These are phyloP conservation scores for Pugionium cornutum DNA, from an alignment of 345 rosid species.

Conservation along the genomic window DNA sequence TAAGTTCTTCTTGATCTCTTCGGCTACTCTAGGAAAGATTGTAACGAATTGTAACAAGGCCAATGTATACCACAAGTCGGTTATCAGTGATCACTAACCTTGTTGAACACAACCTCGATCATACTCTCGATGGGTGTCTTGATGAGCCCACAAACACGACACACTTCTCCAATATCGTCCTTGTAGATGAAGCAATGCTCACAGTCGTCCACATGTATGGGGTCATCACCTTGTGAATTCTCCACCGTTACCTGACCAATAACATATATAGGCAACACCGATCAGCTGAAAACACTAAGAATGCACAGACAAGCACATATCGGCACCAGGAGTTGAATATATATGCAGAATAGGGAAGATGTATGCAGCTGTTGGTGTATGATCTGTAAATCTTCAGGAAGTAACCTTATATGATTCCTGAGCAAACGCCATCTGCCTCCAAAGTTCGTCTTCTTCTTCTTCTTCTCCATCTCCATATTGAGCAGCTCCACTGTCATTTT, in stretches of 20 bases:
- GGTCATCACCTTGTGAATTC: constrained; percentile 44
- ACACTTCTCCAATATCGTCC: constrained; percentile 90
- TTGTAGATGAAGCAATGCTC: constrained; percentile 77
- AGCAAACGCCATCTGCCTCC: constrained; percentile 77
- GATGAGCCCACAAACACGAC: constrained; percentile 85
- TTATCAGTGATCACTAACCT: constrained; percentile 50
- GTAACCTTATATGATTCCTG: constrained; percentile 68
- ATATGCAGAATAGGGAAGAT: not conserved
- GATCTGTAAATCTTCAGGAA: not conserved
- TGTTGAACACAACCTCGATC: constrained; percentile 73
- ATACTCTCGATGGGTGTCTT: constrained; percentile 67
- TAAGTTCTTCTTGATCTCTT: constrained; percentile 60
- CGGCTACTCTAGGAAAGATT: constrained; percentile 44
- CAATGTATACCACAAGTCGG: not conserved
- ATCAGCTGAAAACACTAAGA: not conserved
- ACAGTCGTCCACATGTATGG: constrained; percentile 52
- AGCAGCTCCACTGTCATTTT: constrained; percentile 11
- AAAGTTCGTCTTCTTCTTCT: constrained; percentile 47
- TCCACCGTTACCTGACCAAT: constrained; percentile 54
- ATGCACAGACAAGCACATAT: constrained; percentile 9
- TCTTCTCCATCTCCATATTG: constrained; percentile 42
- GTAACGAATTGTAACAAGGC: not conserved
- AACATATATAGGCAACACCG: constrained; percentile 3
- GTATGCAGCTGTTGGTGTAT: not conserved
- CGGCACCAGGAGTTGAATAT: not conserved